Evolutionary conservation across 768 basidiomycete genomes (phyloP), one percentile per base, ranked within the genome.

Genomic region (Xerocomellus chrysenteron): DNA sequence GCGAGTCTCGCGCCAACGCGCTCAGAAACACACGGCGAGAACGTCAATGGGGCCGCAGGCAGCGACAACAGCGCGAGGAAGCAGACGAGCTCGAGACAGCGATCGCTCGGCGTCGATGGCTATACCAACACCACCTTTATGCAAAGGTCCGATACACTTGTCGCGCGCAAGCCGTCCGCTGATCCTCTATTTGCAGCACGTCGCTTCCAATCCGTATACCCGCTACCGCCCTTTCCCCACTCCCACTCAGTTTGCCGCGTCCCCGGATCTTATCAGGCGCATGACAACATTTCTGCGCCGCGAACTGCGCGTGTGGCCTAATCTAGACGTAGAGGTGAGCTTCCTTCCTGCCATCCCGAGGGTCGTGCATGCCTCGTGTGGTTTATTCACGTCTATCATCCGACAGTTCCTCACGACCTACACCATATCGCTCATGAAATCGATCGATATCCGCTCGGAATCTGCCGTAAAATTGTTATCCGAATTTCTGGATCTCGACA

Each of bases 201-300:
- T 97, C 49, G 94, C 92, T 4, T 93, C 92, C 32, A 98, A 97
- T 65, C 68, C 82, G 1, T 86, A 82, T 64, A 95, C 94, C 5
- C 85, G 88, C 49, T 96, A 90, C 70, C 85, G 86, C n/a, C 94
- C 94, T 19, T 92, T 84, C 61, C 94, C 94, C n/a, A 86, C 86
- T 0, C 92, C 94, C 1, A 73, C 87, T 4, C 92, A 93, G 65
- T 92, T 98, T 62, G 58, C 91, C 12, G 81, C 87, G 1, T 90
- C 92, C 17, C 82, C 80, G 32, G 88, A 91, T 60, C 75, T 88
- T 10, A 80, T 92, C 47, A 83, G 82, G 49, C 82, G 92, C 12
- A 90, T 91, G 33, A 93, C 86, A 0, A 78, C 79, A 14, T 98
- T 96, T 65, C 69, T 97, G 12, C 80, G 95, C 37, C 80, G 94